Conservation (phyloP, 306 rosid genomes). For the Oemleria cerasiformis region DNA sequence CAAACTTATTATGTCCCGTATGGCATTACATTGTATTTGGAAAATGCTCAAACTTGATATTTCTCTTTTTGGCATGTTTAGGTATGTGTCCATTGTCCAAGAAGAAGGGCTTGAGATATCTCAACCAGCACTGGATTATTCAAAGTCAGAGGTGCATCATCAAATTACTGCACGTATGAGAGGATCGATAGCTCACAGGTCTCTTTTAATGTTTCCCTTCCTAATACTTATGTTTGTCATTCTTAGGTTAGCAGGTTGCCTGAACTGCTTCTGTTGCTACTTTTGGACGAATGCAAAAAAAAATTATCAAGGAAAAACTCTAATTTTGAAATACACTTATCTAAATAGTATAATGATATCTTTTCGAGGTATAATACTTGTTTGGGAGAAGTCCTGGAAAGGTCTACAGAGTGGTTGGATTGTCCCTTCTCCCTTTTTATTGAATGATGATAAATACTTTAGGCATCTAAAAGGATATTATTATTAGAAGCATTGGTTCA, state of each 20-base stretch:
- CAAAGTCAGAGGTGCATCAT: slow-evolving; percentile 75
- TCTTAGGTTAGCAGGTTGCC: not conserved
- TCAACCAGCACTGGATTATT: slow-evolving; percentile 85
- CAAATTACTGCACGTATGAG: slow-evolving; percentile 79
- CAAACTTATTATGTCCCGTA: not conserved
- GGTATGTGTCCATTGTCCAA: slow-evolving; percentile 69
- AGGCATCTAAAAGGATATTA: not conserved
- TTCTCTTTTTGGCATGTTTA: slow-evolving; percentile 20
- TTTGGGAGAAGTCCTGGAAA: no score
- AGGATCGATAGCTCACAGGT: slow-evolving; percentile 80
- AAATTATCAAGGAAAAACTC: no score
- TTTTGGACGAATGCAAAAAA: no score
- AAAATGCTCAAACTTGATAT: slow-evolving; percentile 1
- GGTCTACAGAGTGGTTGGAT: no score
- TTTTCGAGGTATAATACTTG: no score
- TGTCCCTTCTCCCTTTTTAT: not conserved
- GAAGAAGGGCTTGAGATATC: slow-evolving; percentile 81
- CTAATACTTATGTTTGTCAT: not conserved
- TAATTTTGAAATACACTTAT: no score
- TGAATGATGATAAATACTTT: not conserved
- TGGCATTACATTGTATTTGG: not conserved
- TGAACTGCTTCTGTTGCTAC: no score
- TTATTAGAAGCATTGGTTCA: not conserved
- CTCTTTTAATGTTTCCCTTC: slow-evolving; percentile 5
- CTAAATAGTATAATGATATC: no score